These are phyloP conservation scores for Tetrahymena thermophila DNA, from an alignment of 73 alveolate species.

Conservation along the genomic window DNA sequence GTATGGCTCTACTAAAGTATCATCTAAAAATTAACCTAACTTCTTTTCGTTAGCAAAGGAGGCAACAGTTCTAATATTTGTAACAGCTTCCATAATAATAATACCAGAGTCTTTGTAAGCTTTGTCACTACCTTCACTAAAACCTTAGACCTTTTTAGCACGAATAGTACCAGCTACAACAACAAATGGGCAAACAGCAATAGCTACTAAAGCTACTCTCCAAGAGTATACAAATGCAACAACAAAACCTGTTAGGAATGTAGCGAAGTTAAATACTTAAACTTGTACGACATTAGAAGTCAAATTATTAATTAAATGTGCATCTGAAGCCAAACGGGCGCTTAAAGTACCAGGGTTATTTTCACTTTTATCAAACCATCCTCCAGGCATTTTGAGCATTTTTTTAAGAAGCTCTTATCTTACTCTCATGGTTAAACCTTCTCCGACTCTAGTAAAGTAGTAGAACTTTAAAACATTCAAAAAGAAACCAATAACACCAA, in stretches of 20 bases:
- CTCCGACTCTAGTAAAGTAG: neutral
- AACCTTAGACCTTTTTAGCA: slow-evolving; percentile 52
- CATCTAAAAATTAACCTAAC: slow-evolving; percentile 51
- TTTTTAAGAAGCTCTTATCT: slow-evolving; percentile 8
- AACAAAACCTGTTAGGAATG: slow-evolving; percentile 8
- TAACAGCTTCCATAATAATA: slow-evolving; percentile 25
- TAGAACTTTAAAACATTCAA: neutral
- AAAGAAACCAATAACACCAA: neutral
- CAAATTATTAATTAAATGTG: neutral
- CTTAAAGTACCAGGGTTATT: slow-evolving; percentile 26
- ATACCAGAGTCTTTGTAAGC: slow-evolving; percentile 10
- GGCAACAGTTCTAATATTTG: slow-evolving; percentile 34
- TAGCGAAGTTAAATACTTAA: slow-evolving; percentile 1
- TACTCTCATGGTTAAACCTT: neutral
- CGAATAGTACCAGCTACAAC: slow-evolving; percentile 16
- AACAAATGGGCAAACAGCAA: slow-evolving; percentile 6
- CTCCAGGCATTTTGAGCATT: neutral
- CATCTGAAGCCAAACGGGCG: slow-evolving; percentile 8
- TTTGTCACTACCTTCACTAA: slow-evolving; percentile 19
- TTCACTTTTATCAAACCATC: slow-evolving; percentile 8
- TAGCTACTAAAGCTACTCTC: slow-evolving; percentile 26
- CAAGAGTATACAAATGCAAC: slow-evolving; percentile 14
- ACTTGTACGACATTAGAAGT: slow-evolving; percentile 10
- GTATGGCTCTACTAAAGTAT: slow-evolving; percentile 23
- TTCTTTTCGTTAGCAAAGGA: slow-evolving; percentile 29